phyloP scores from a whole-genome alignment of 352 stramenopile genomes.

The Globisporangium cystogenes region DNA sequence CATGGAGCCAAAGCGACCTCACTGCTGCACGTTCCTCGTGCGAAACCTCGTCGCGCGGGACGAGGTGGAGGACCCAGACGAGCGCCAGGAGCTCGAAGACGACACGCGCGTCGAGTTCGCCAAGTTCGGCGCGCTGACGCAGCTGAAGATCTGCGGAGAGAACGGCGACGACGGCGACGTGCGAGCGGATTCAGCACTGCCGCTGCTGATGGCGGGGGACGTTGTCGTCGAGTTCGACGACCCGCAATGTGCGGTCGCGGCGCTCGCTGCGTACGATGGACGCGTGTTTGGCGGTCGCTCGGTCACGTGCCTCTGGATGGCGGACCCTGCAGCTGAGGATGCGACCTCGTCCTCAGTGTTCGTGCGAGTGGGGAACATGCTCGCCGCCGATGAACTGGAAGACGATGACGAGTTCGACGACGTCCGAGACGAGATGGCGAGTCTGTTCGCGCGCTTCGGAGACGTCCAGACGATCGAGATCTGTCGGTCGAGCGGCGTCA shows the following conservation, averaged over 20 bases:
- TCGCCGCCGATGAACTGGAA: slow-evolving; percentile 7
- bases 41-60: slow-evolving; percentile 29
- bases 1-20: too few species aligned
- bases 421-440: slow-evolving; percentile 3
- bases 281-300: slow-evolving; percentile 8
- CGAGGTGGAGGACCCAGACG: slow-evolving; percentile 49
- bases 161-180: background rate
- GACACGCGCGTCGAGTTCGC: slow-evolving; percentile 34
- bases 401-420: slow-evolving; percentile 8
- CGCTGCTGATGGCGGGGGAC: background rate
- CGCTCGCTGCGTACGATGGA: slow-evolving; percentile 3
- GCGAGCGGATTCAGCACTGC: background rate
- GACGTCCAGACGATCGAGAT: slow-evolving; percentile 2
- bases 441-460: background rate
- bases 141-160: slow-evolving; percentile 13
- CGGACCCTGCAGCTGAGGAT: background rate
- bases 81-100: slow-evolving; percentile 32
- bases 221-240: slow-evolving; percentile 6
- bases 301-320: slow-evolving; percentile 3
- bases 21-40: slow-evolving; percentile 14
- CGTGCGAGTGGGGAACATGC: slow-evolving; percentile 8
- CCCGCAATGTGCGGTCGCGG: background rate
- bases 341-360: background rate
- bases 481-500: background rate
- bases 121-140: slow-evolving; percentile 15